These are phyloP conservation scores for Paramecium primaurelia DNA, from an alignment of 73 alveolate genomes.

Conservation along the genomic window DNA sequence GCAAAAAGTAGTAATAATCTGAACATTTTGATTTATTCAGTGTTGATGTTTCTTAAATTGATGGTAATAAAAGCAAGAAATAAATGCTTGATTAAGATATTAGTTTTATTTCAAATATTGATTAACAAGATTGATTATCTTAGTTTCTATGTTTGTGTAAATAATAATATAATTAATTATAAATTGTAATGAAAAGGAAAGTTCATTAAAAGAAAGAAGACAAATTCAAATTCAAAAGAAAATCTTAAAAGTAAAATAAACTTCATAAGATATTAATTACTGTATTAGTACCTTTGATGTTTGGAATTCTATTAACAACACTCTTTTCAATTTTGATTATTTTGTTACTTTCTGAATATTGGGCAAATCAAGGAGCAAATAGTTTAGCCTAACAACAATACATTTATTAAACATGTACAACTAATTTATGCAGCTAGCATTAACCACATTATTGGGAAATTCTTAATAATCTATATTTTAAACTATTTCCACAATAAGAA, in stretches of 20 bases:
- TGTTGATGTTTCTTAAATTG: slow-evolving; percentile 39
- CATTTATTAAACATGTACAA: neutral
- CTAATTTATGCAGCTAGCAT: neutral
- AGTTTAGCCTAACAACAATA: neutral
- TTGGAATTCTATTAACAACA: slow-evolving; percentile 18
- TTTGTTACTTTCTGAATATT: neutral
- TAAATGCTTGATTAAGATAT: slow-evolving; percentile 30
- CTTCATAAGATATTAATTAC: slow-evolving; percentile 22
- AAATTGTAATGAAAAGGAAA: neutral
- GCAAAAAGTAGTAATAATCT: neutral
- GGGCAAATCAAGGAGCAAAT: neutral
- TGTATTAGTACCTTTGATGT: neutral
- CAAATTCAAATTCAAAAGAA: neutral
- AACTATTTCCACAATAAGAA: neutral
- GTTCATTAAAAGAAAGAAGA: neutral
- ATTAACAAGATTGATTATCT: neutral
- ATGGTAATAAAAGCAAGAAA: neutral
- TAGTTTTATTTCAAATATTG: slow-evolving; percentile 32
- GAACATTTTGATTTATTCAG: neutral
- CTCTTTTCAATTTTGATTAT: neutral
- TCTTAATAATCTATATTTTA: neutral
- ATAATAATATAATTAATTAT: neutral
- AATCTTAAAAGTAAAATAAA: neutral
- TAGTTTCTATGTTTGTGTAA: neutral
- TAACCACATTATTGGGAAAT: neutral